Percentiles rank a stretch among this genome's conserved stretches.
phyloP scores from a whole-genome alignment of 208 protist genomes.

The Acanthamoeba lenticulata region DNA sequence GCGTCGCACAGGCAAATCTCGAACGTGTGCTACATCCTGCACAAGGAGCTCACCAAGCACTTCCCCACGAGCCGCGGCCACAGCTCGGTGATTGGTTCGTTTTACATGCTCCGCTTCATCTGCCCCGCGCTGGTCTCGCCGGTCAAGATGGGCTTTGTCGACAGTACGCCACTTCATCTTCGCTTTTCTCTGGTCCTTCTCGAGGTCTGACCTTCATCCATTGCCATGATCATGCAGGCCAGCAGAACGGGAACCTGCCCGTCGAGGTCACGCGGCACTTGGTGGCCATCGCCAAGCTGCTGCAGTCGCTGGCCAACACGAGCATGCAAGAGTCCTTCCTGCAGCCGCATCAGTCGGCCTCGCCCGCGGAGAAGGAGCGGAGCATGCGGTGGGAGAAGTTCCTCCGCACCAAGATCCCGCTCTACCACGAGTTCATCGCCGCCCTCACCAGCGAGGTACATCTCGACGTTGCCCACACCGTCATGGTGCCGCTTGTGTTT shows the following conservation, averaged over 20 bases:
- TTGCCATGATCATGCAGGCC: background rate
- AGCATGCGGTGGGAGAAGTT: constrained; percentile 35
- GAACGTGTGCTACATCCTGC: constrained; percentile 37
- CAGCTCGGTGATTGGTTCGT: background rate
- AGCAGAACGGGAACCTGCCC: background rate
- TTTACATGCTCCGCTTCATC: constrained; percentile 62
- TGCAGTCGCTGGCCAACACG: constrained; percentile 50
- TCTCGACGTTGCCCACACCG: background rate
- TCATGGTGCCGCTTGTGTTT: too few species aligned
- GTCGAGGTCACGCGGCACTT: background rate
- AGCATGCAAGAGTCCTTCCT: background rate
- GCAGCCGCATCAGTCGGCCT: background rate
- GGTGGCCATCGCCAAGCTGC: constrained; percentile 12
- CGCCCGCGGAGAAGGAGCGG: background rate
- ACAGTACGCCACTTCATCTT: background rate
- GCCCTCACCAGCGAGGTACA: constrained; percentile 19
- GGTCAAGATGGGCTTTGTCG: constrained; percentile 52
- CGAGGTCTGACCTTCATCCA: background rate
- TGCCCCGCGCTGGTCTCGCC: constrained; percentile 50
- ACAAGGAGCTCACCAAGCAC: constrained; percentile 14
- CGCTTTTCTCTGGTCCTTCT: background rate
- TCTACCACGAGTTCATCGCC: constrained; percentile 49
- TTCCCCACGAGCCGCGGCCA: background rate
- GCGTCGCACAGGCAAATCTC: background rate
- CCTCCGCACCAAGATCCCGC: constrained; percentile 11